Conservation (phyloP, 2,329 filamentous ascomycete genomes). For the Beauveria scarabaeidicola region DNA sequence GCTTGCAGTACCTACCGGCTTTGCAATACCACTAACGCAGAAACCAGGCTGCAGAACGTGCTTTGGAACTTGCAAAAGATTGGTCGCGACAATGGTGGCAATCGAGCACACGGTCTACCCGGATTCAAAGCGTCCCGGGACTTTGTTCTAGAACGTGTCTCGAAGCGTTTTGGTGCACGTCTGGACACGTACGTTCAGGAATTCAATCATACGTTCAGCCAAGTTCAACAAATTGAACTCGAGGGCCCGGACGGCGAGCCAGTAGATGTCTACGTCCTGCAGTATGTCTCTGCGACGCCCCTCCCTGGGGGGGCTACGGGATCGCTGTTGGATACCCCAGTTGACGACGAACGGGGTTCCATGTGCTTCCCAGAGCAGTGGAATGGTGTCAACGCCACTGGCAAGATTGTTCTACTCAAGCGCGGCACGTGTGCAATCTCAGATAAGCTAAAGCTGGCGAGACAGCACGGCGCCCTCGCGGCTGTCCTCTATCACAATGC, state of each 20-base stretch:
- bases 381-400: conserved; percentile 31
- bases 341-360: conserved; percentile 28
- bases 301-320: conserved; percentile 26
- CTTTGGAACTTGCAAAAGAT: conserved; percentile 48
- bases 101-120: conserved; percentile 50
- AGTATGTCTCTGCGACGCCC: conserved; percentile 39
- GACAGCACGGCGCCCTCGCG: conserved; percentile 30
- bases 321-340: conserved; percentile 25
- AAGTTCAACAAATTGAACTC: conserved; percentile 33
- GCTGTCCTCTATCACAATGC: conserved; percentile 55
- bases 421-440: conserved; percentile 33
- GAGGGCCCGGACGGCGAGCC: conserved; percentile 26
- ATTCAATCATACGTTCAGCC: conserved; percentile 38
- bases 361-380: conserved; percentile 34
- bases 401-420: conserved; percentile 37
- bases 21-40: background rate
- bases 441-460: conserved; percentile 34
- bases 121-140: conserved; percentile 51
- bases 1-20: background rate
- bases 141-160: conserved; percentile 41
- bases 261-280: conserved; percentile 34
- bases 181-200: conserved; percentile 37
- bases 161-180: conserved; percentile 29
- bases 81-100: conserved; percentile 46
- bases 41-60: conserved; percentile 40